A percentile compares a stretch with the other conserved stretches of the same genome.
Conservation (phyloP, 164 flowering plant species). For the Nymphaea thermarum region DNA sequence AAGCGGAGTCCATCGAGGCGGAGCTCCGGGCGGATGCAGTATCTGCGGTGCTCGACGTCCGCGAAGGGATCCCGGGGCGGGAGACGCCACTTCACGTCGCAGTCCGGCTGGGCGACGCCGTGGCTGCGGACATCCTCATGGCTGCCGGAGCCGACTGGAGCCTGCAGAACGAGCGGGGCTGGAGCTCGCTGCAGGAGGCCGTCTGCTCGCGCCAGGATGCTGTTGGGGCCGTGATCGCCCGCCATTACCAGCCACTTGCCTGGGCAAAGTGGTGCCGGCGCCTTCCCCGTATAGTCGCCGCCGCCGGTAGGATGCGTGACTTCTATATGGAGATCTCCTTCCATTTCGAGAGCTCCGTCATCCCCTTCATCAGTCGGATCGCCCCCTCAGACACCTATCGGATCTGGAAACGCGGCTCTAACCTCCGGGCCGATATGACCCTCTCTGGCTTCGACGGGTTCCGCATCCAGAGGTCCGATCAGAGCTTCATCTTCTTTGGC, state of each 20-base stretch:
- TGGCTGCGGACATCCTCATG: conserved; percentile 85
- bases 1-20: conserved; percentile 68
- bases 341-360: conserved; percentile 96
- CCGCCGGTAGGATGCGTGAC: conserved; percentile 74
- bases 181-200: conserved; percentile 99
- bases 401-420: conserved; percentile 95
- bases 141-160: conserved; percentile 98
- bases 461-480: conserved; percentile 92
- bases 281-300: conserved; percentile 81
- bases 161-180: conserved; percentile 90
- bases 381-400: conserved; percentile 98
- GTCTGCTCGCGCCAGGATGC: conserved; percentile 87
- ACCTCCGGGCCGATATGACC: conserved; percentile 97
- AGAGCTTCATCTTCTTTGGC: conserved; percentile 88
- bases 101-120: conserved; percentile 65
- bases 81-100: conserved; percentile 96
- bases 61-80: conserved; percentile 88
- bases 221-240: conserved; percentile 88
- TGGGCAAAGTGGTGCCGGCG: conserved; percentile 99
- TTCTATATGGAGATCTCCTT: conserved; percentile 98
- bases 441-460: conserved; percentile 99
- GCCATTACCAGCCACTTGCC: conserved; percentile 96
- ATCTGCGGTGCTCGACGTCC: conserved; percentile 67
- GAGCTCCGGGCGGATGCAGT: conserved; percentile 72
- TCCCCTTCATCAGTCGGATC: conserved; percentile 91